Percentiles rank a stretch among this genome's conserved stretches.
Evolutionary conservation across 139 green algal genomes (phyloP).

Genomic region (Trebouxia sp.): DNA sequence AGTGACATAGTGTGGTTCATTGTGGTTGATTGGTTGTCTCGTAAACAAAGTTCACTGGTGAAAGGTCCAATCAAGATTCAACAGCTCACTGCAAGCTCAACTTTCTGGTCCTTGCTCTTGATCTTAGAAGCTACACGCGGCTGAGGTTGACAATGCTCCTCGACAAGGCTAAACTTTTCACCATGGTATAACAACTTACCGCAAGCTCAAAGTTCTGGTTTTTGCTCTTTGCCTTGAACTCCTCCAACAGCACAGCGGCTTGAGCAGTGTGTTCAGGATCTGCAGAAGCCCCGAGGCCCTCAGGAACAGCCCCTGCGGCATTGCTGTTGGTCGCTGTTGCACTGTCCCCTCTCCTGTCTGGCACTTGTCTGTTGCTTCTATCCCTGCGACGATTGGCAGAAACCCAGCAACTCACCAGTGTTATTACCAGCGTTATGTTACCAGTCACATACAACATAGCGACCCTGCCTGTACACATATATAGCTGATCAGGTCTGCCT

Average conservation of each 20-base stretch:
- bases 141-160: background rate
- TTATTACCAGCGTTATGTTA: background rate
- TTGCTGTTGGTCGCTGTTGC: slow-evolving; percentile 14
- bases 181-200: background rate
- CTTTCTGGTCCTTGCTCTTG: background rate
- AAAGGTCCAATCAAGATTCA: background rate
- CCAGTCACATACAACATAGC: background rate
- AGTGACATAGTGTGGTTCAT: background rate
- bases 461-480: background rate
- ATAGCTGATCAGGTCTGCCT: too few species aligned
- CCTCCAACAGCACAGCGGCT: slow-evolving; percentile 3
- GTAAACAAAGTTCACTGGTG: background rate
- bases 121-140: background rate
- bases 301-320: background rate
- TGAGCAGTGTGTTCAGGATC: background rate
- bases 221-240: slow-evolving; percentile 11
- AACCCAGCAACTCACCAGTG: background rate
- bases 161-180: background rate
- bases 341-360: background rate
- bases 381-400: background rate
- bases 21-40: too few species aligned
- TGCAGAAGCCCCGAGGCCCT: background rate
- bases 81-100: background rate
- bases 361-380: slow-evolving; percentile 6
- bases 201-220: slow-evolving; percentile 17